Evolutionary conservation across 75 land plant species (phyloP), one percentile per base, ranked within the genome.

Genomic region (Pinus albicaulis): DNA sequence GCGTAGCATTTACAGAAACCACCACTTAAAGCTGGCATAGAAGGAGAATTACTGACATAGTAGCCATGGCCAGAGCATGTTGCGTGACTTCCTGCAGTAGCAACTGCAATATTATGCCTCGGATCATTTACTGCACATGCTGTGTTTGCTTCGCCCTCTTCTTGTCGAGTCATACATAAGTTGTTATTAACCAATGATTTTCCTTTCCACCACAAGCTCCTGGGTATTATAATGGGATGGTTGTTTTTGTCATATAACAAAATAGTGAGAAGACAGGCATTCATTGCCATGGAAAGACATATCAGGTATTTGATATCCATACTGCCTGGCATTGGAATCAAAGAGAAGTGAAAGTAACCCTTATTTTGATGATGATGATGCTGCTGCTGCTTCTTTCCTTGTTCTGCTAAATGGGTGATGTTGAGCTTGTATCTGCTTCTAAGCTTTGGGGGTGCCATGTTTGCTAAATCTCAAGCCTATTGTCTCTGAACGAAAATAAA

Each of bases 1-100:
- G 72, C 73, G 73, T 83, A 63, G 64, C 85, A 83, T 75, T 58
- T 65, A 55, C 78, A 83, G 16, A 55, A 23, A 6, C 80, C 76
- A 15, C 69, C 52, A 36, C 55, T 38, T 12, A 63, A 41, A 41
- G 20, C 4, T 57, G 19, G 58, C 19, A 0, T 19, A 57, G 58
- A 19, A 15, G 20, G 19, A 16, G 58, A 19, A 57, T 14, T 73
- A 17, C 15, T 23, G 15, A 41, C 66, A 34, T 71, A 73, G 64
- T 77, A 59, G 44, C 83, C 83, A 22, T 77, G 79, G 62, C 79
- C 79, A 16, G 83, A 81, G 77, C 83, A 81, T n/a, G 72, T 72
- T 26, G 34, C 10, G 0, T 38, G 53, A 17, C 48, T 6, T 41
- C 48, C 6, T 41, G 48, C 48, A 41, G 48, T 7, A 41, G 48